Percentiles rank a stretch among this genome's conserved stretches.
Conservation (phyloP, 108 stramenopile genomes). For the Cyclotella cryptica region DNA sequence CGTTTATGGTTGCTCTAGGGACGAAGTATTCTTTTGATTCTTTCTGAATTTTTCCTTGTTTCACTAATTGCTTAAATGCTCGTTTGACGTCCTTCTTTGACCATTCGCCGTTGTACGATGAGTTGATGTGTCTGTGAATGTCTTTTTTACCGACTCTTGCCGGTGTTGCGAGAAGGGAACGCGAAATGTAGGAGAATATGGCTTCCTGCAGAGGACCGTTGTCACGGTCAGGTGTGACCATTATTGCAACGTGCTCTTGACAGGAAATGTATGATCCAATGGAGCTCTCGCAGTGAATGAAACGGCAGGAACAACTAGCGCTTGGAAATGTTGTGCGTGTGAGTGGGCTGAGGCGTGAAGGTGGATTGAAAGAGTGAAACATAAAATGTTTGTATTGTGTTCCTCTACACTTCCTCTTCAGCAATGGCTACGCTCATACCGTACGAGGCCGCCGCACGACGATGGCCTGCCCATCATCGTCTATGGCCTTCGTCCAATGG, state of each 20-base stretch:
- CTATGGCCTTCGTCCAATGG: too few species aligned
- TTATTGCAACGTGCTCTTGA: neutral
- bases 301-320: too few species aligned
- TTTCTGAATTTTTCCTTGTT: conserved; percentile 50
- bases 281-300: too few species aligned
- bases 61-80: conserved; percentile 53
- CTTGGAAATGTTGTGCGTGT: too few species aligned
- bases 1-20: neutral
- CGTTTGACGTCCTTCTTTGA: conserved; percentile 50
- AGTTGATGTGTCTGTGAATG: neutral
- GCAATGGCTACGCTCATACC: too few species aligned
- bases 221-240: neutral
- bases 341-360: too few species aligned
- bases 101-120: conserved; percentile 13
- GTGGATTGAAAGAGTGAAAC: too few species aligned
- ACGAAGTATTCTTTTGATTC: conserved; percentile 48
- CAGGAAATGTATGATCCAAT: too few species aligned
- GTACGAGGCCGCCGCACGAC: too few species aligned
- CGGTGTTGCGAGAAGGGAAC: neutral
- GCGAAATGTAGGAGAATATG: conserved; percentile 33
- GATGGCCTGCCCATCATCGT: too few species aligned
- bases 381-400: too few species aligned
- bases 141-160: conserved; percentile 22
- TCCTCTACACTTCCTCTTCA: too few species aligned
- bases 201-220: conserved; percentile 14